Conservation (phyloP, 371 early-diverging fungal species). For the Sporodiniella umbellata region DNA sequence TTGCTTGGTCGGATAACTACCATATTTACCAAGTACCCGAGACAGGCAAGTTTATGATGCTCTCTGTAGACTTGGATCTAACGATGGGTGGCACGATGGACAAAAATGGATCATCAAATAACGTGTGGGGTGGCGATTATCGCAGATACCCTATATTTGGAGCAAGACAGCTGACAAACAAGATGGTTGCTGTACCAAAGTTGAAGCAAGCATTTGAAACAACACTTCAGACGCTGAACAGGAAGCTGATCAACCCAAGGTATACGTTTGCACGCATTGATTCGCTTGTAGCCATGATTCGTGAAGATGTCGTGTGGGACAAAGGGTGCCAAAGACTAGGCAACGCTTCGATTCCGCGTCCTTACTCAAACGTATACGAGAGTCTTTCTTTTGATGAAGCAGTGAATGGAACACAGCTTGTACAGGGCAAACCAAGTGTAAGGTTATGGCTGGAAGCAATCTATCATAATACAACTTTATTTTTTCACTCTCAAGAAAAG, state of each 20-base stretch:
- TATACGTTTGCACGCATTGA: constrained; percentile 23
- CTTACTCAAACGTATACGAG: too few relatives aligned
- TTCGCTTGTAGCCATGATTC: constrained; percentile 19
- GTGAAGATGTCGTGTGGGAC: constrained; percentile 43
- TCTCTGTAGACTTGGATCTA: constrained; percentile 17
- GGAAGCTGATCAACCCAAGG: constrained; percentile 19
- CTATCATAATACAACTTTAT: neutral
- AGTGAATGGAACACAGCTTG: neutral
- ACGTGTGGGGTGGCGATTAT: constrained; percentile 17
- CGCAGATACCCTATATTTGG: constrained; percentile 4
- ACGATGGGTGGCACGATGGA: constrained; percentile 11
- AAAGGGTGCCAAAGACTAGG: too few relatives aligned
- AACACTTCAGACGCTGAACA: constrained; percentile 12
- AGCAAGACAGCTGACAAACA: constrained; percentile 5
- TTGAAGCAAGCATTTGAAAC: constrained; percentile 14
- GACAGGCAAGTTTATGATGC: constrained; percentile 4
- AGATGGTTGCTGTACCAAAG: constrained; percentile 14
- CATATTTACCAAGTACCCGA: constrained; percentile 21
- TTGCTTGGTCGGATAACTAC: constrained; percentile 20
- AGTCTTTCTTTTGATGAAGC: neutral
- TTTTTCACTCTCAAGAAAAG: neutral
- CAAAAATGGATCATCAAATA: neutral
- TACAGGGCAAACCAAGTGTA: neutral
- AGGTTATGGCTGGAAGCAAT: constrained; percentile 10
- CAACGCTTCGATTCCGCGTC: too few relatives aligned